Conservation (phyloP, 257 asterid genomes). For the Petunia axillaris region DNA sequence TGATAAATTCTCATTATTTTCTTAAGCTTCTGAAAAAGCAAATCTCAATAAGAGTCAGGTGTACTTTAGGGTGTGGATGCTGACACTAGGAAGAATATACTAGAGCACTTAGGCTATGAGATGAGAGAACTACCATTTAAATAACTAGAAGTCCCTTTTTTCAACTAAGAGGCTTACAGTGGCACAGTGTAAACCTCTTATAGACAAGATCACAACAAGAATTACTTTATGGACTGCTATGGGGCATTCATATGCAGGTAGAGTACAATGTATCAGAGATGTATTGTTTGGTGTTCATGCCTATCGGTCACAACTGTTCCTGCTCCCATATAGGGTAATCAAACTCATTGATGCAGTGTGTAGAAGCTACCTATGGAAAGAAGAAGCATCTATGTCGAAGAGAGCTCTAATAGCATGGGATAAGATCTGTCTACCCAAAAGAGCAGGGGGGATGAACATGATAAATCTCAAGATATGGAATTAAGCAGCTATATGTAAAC, state of each 20-base stretch:
- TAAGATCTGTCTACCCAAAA: not conserved
- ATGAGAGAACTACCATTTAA: no score
- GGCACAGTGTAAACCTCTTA: no score
- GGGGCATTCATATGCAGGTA: not conserved
- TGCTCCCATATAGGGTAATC: not conserved
- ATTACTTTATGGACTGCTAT: not conserved
- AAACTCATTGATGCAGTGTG: not conserved
- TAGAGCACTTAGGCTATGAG: no score
- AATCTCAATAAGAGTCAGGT: no score
- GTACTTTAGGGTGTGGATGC: no score
- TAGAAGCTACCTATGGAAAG: not conserved
- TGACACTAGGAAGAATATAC: no score
- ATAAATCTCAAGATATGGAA: not conserved
- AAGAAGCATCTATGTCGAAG: not conserved
- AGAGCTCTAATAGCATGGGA: not conserved
- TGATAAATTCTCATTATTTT: no score
- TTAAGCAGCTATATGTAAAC: not conserved
- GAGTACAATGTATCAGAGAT: not conserved
- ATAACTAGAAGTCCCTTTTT: no score
- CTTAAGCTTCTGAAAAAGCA: no score
- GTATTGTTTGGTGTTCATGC: not conserved
- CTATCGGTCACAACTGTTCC: not conserved
- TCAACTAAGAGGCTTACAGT: no score
- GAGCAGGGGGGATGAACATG: not conserved
- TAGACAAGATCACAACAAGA: no score